Evolutionary conservation across 805 yeast species (phyloP), one percentile per base, ranked within the genome.

Genomic region (Lachancea meyersii): DNA sequence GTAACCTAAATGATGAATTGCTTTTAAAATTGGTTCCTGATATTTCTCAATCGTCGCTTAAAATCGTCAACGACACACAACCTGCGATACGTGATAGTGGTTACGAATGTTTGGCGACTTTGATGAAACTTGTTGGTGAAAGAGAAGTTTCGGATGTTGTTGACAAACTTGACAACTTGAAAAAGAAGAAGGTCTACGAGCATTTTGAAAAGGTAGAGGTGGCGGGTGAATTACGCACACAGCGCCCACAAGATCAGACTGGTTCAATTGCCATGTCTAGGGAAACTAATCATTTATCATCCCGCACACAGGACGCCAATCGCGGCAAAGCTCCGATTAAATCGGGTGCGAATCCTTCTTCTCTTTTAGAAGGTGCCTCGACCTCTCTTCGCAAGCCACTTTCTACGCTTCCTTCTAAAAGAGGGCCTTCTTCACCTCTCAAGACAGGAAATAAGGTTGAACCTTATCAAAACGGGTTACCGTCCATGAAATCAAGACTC

Each of bases 51-150:
- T 60, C 68, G 1, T 73, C 79, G 1, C 68, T 75, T 7, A 85
- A 81, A 53, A 68, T 86, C n/a, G 73, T 87, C 32, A 70, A 76
- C 31, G 98, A 93, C 51, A 80, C 95, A 0, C 85, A 82, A 57
- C 94, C 87, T 37, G 85, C 91, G 1, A 82, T 86, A 2, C 76
- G 98, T 57, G 76, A 80, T 39, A 79, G 80, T 4, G 82, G 91
- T 0, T 82, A 87, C 35, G 85, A 82, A 54, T 71, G 80, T 51
- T 73, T 88, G 28, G 97, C 96, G 5, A 78, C 85, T 0, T 61
- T 88, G 38, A 81, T 86, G 82, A 86, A 84, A 60, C 73, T 87
- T n/a, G 72, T 80, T 11, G 96, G 96, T 0, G 82, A 77, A 54
- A 68, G 88, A 40, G 80, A 77, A 40, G 36, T 47, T n/a, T 76